These are phyloP conservation scores for Sugiyamaella americana DNA, from an alignment of 805 yeast genomes.

Conservation along the genomic window DNA sequence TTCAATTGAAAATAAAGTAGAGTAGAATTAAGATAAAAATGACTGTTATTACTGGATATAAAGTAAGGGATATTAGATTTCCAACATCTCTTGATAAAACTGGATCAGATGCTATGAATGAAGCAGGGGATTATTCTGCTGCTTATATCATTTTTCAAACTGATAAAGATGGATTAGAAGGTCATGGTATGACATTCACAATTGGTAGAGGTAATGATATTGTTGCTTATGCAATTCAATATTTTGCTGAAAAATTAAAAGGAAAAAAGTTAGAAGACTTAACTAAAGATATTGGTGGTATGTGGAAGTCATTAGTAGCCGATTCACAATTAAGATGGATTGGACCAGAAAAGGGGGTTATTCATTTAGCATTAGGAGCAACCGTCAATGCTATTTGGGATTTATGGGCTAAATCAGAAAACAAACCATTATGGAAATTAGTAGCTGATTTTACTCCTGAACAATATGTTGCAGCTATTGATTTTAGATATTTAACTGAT, in stretches of 20 bases:
- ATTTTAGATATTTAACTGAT: constrained; percentile 36
- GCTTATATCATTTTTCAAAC: constrained; percentile 32
- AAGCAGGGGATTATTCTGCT: constrained; percentile 35
- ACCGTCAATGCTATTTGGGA: constrained; percentile 38
- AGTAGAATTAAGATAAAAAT: too few relatives aligned
- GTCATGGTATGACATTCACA: constrained; percentile 39
- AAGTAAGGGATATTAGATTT: constrained; percentile 34
- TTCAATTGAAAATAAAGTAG: too few relatives aligned
- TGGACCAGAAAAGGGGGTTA: constrained; percentile 39
- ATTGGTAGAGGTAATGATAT: constrained; percentile 35
- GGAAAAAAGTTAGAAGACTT: constrained; percentile 31
- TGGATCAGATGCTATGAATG: constrained; percentile 38
- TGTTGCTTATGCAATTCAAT: constrained; percentile 31
- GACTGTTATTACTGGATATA: constrained; percentile 29
- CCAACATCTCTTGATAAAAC: constrained; percentile 36
- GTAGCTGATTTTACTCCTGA: constrained; percentile 38
- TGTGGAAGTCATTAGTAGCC: constrained; percentile 36
- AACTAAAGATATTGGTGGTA: constrained; percentile 33
- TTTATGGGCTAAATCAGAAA: constrained; percentile 34
- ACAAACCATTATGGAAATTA: constrained; percentile 37
- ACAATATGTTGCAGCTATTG: constrained; percentile 35
- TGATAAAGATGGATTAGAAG: constrained; percentile 27
- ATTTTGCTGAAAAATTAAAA: constrained; percentile 32
- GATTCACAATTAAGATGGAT: constrained; percentile 39
- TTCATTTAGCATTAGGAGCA: constrained; percentile 37